These are phyloP conservation scores for Cicer arietinum DNA, from an alignment of 306 rosid genomes.

Conservation along the genomic window DNA sequence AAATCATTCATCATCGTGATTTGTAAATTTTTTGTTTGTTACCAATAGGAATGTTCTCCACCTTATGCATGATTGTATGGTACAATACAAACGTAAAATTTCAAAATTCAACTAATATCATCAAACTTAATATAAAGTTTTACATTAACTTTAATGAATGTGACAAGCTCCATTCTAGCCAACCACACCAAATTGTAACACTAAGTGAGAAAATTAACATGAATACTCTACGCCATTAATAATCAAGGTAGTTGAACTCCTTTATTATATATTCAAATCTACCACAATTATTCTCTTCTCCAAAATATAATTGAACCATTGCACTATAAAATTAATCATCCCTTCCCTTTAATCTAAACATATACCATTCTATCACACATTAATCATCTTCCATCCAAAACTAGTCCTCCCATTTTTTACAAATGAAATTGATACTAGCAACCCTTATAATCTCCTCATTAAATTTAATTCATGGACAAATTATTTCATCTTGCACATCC, in stretches of 20 bases:
- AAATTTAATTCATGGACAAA: conserved; percentile 46
- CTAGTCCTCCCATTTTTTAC: not conserved
- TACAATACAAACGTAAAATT: not conserved
- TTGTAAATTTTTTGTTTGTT: not conserved
- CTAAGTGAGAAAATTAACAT: not conserved
- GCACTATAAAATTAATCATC: conserved; percentile 48
- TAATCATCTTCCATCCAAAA: not conserved
- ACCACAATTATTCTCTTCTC: conserved; percentile 8
- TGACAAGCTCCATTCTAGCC: conserved; percentile 41
- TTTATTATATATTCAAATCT: conserved; percentile 44
- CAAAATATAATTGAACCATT: conserved; percentile 4
- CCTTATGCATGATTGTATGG: not conserved
- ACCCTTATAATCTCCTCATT: conserved; percentile 41
- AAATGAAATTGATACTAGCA: conserved; percentile 37
- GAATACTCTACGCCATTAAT: conserved; percentile 31
- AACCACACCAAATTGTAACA: conserved; percentile 51
- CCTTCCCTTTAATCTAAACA: conserved; percentile 30
- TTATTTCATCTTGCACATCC: conserved; percentile 64
- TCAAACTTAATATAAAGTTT: not conserved
- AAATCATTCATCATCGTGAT: too few relatives aligned
- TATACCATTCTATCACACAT: not conserved
- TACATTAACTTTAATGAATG: not conserved
- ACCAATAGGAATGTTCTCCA: not conserved
- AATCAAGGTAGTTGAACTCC: conserved; percentile 70
- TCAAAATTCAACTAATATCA: not conserved